A percentile compares a stretch with the other conserved stretches of the same genome.
Conservation (phyloP, 306 rosid species). For the Ochetophila trinervis region DNA sequence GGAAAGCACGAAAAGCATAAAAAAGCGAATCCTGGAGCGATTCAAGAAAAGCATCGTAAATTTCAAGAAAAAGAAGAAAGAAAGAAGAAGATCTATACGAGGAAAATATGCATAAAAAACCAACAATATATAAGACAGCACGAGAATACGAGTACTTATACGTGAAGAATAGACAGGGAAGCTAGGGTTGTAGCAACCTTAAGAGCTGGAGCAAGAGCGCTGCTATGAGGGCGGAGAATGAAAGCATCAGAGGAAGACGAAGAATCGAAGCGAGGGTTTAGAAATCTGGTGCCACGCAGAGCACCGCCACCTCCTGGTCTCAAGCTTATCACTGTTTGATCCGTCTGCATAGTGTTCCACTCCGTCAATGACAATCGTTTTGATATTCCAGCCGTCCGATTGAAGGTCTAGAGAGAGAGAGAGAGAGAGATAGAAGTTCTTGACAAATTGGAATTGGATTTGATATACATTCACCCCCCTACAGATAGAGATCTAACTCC, state of each 20-base stretch:
- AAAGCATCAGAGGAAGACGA: slow-evolving; percentile 28
- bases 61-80: no score
- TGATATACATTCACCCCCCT: neutral
- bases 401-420: neutral
- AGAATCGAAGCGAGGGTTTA: slow-evolving; percentile 28
- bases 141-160: neutral
- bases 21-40: no score
- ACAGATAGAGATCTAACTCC: slow-evolving; percentile 18
- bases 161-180: neutral
- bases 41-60: no score
- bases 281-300: slow-evolving; percentile 27
- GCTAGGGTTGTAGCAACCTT: slow-evolving; percentile 21
- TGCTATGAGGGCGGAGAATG: slow-evolving; percentile 18
- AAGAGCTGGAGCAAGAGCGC: slow-evolving; percentile 19
- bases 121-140: neutral
- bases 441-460: neutral
- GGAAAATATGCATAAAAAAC: neutral
- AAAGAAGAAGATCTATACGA: no score
- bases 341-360: slow-evolving; percentile 34
- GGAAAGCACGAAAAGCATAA: no score
- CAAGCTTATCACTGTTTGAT: slow-evolving; percentile 41
- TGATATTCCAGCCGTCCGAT: neutral
- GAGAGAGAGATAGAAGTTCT: neutral
- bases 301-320: slow-evolving; percentile 45
- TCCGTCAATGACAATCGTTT: neutral